phyloP scores from a whole-genome alignment of 352 stramenopile genomes.

The Pythium coloratum region DNA sequence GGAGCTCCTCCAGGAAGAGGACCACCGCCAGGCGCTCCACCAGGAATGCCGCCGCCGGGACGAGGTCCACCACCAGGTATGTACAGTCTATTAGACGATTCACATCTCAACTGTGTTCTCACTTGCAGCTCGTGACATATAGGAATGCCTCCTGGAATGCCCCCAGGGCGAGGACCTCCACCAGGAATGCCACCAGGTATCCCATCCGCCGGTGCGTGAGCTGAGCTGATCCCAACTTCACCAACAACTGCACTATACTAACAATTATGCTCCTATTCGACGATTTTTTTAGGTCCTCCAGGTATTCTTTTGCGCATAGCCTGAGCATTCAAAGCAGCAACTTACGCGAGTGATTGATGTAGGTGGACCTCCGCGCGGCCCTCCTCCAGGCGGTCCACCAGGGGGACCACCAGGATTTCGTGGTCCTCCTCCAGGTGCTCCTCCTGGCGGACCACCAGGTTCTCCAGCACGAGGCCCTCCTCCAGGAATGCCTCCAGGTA shows the following conservation, averaged over 20 bases:
- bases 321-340: neutral
- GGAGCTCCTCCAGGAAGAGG: constrained; percentile 25
- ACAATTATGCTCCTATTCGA: neutral
- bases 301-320: neutral
- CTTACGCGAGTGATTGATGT: neutral
- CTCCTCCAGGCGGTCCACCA: constrained; percentile 22
- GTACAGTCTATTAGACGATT: neutral
- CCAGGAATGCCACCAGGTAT: constrained; percentile 22
- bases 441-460: constrained; percentile 19
- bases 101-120: neutral
- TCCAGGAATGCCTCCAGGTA: constrained; percentile 17
- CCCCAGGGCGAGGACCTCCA: constrained; percentile 28
- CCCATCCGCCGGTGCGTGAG: constrained; percentile 34
- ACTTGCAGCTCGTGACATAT: neutral
- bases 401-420: constrained; percentile 27
- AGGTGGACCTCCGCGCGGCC: constrained; percentile 21
- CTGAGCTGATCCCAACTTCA: constrained; percentile 18
- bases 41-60: neutral
- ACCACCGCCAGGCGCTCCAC: neutral
- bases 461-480: constrained; percentile 29
- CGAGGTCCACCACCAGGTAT: neutral
- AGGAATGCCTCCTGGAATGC: constrained; percentile 12
- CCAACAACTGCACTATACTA: too few species aligned
- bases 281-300: neutral
- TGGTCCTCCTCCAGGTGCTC: constrained; percentile 30